Conservation (phyloP, 495 filamentous ascomycete species). For the Hyaloscypha hepaticicola region DNA sequence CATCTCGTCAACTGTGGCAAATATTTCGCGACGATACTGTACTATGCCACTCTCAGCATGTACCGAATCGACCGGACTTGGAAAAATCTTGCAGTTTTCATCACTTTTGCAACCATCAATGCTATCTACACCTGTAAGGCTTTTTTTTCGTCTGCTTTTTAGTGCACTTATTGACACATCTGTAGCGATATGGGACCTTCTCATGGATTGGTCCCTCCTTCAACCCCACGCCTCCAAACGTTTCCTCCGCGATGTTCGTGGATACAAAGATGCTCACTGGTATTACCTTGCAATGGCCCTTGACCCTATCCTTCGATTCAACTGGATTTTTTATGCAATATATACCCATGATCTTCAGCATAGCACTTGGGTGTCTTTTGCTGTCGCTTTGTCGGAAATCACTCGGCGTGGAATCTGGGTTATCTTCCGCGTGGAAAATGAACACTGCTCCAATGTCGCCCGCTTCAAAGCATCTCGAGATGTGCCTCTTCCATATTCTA, state of each 20-base stretch:
- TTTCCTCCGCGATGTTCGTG: constrained; percentile 77
- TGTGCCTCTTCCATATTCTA: constrained; percentile 73
- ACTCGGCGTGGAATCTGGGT: constrained; percentile 83
- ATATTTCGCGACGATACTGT: constrained; percentile 81
- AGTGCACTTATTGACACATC: constrained; percentile 9
- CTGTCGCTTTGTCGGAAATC: constrained; percentile 74
- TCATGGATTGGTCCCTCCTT: constrained; percentile 74
- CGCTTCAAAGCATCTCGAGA: constrained; percentile 82
- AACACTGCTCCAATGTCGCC: constrained; percentile 86
- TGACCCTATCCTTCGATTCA: constrained; percentile 88
- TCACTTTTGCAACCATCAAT: constrained; percentile 77
- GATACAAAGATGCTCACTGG: constrained; percentile 69
- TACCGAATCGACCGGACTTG: constrained; percentile 70
- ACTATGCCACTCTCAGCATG: constrained; percentile 71
- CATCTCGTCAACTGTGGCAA: constrained; percentile 92
- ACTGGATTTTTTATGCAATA: constrained; percentile 94
- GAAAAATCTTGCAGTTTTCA: constrained; percentile 62
- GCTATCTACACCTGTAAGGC: constrained; percentile 72
- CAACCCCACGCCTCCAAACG: constrained; percentile 16
- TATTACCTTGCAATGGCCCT: constrained; percentile 85
- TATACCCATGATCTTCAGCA: constrained; percentile 77
- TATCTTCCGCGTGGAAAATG: constrained; percentile 93
- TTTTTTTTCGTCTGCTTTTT: background rate
- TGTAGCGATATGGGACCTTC: constrained; percentile 85
- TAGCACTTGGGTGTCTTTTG: constrained; percentile 72